These are phyloP conservation scores for Rhodotorula sphaerocarpa DNA, from an alignment of 768 basidiomycete species.

Conservation along the genomic window DNA sequence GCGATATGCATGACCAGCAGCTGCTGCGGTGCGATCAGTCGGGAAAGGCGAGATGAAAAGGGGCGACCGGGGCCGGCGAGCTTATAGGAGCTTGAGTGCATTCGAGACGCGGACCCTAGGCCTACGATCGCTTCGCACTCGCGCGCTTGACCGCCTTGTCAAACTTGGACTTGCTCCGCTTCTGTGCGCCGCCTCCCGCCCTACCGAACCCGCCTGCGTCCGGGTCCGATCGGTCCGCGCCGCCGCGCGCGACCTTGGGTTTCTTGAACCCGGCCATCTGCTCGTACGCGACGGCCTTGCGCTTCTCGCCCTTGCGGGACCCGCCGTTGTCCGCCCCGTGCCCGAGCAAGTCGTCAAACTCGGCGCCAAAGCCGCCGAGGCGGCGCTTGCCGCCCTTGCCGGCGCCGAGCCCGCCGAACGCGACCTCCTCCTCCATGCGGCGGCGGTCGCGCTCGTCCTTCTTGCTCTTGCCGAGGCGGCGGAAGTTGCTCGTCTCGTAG, in stretches of 20 bases:
- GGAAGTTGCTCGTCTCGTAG: slow-evolving; percentile 93
- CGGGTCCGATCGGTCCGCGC: no score
- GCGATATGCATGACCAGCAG: no score
- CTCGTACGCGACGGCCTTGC: slow-evolving; percentile 67
- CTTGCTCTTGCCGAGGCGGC: slow-evolving; percentile 81
- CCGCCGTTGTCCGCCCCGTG: background rate
- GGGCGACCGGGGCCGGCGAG: no score
- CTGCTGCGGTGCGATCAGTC: no score
- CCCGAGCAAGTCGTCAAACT: slow-evolving; percentile 67
- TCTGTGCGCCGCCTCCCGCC: slow-evolving; percentile 18
- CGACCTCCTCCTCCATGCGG: slow-evolving; percentile 78
- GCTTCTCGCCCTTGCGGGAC: slow-evolving; percentile 41
- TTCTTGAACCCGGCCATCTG: slow-evolving; percentile 54
- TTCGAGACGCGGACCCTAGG: no score
- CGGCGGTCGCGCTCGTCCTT: slow-evolving; percentile 62
- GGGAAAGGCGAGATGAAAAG: no score
- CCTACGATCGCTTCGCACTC: slow-evolving; percentile 1
- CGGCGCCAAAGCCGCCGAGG: slow-evolving; percentile 62
- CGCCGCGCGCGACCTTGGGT: slow-evolving; percentile 16
- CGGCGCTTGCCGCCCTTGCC: slow-evolving; percentile 31
- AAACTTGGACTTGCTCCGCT: slow-evolving; percentile 36
- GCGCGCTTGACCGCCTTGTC: slow-evolving; percentile 38
- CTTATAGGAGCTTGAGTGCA: no score
- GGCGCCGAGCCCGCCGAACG: slow-evolving; percentile 61
- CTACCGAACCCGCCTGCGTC: slow-evolving; percentile 25